These are phyloP conservation scores for Saturnispora silvae DNA, from an alignment of 805 yeast species.

Conservation along the genomic window DNA sequence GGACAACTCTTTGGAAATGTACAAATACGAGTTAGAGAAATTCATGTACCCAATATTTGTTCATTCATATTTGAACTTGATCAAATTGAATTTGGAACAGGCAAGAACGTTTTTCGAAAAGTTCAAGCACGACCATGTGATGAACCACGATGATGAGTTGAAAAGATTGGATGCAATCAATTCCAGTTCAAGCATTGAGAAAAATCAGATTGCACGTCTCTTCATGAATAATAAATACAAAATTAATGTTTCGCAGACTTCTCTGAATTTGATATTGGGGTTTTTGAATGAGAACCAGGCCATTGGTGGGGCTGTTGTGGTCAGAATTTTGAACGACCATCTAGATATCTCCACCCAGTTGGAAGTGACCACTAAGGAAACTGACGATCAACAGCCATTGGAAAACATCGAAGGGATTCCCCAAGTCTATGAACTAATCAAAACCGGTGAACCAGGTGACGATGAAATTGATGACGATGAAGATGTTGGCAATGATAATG, in stretches of 20 bases:
- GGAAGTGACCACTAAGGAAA: constrained; percentile 33
- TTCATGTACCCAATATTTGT: constrained; percentile 88
- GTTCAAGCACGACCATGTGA: constrained; percentile 60
- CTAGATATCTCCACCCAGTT: constrained; percentile 41
- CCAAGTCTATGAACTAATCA: constrained; percentile 29
- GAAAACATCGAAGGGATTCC: constrained; percentile 37
- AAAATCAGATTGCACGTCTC: constrained; percentile 70
- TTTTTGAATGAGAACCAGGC: constrained; percentile 88
- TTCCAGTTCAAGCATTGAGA: constrained; percentile 65
- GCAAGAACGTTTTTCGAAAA: constrained; percentile 71
- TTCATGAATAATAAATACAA: constrained; percentile 66
- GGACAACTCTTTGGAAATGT: constrained; percentile 81
- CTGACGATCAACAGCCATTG: constrained; percentile 35
- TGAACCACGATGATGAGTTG: constrained; percentile 72
- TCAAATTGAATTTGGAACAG: constrained; percentile 44
- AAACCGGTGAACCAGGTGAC: constrained; percentile 16
- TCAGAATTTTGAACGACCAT: constrained; percentile 78
- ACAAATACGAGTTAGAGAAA: constrained; percentile 76
- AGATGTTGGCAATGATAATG: too few relatives aligned
- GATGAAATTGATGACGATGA: constrained; percentile 14
- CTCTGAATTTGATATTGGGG: constrained; percentile 72
- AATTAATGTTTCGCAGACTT: constrained; percentile 68
- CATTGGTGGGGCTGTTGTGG: constrained; percentile 80
- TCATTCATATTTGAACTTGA: constrained; percentile 73
- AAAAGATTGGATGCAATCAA: constrained; percentile 62